These are phyloP conservation scores for slime mould (Dictyostelium discoideum) DNA, from an alignment of 78 protist species.

Conservation along the genomic window DNA sequence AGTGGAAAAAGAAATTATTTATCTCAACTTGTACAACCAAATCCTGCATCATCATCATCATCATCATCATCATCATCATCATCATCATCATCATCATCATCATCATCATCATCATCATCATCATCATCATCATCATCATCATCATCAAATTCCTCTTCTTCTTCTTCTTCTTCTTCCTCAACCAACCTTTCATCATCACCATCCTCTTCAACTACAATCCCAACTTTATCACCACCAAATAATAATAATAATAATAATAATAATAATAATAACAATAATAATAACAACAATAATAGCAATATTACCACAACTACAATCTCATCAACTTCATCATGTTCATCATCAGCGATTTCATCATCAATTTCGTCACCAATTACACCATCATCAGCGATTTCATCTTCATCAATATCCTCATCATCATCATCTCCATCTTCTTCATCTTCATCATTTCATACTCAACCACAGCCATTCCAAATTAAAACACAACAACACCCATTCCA, in stretches of 20 bases:
- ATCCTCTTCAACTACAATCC: neutral
- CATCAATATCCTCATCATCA: neutral
- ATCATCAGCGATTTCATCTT: neutral
- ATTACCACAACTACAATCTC: neutral
- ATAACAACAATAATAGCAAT: neutral
- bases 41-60: neutral
- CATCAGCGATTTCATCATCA: neutral
- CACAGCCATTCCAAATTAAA: neutral
- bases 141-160: neutral
- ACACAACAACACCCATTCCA: neutral
- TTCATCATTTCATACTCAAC: neutral
- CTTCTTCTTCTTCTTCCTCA: neutral
- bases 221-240: neutral
- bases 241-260: neutral
- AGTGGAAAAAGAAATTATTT: neutral
- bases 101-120: neutral
- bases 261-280: neutral
- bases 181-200: neutral
- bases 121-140: neutral
- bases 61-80: neutral
- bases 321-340: neutral
- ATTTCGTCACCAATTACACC: neutral
- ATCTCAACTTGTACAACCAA: neutral
- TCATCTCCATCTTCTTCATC: neutral
- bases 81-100: neutral